Evolutionary conservation across 306 rosid species (phyloP), one percentile per base, ranked within the genome.

Genomic region (Trifolium subterraneum): DNA sequence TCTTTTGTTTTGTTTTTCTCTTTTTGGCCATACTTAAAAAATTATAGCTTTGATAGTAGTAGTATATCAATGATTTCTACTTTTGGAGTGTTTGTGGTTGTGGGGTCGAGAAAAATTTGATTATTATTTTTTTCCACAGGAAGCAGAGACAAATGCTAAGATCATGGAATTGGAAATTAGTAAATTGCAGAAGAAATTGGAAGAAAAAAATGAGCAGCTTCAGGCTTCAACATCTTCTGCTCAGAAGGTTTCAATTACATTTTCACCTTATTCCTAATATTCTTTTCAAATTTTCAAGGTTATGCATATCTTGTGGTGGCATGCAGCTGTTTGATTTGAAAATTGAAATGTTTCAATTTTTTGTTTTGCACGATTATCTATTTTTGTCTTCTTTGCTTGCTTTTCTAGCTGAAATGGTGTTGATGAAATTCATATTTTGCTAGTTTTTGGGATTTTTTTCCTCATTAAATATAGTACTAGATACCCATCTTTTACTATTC

Each of bases 71-170:
- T 75, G 33, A 71, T 82, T 76, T 74, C 12, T 64, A 10, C 82
- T 63, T 77, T 84, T 80, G 77, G 73, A 56, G 47, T 65, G n/a
- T 54, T 71, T 70, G 55, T 38, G 78, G 80, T 62, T 18, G 90
- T 77, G 85, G 88, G 90, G 90, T 77, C 85, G 58, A 45, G 51
- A 12, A n/a, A 39, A 38, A 29, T 65, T 79, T 76, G 31, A 63
- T 68, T 56, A 33, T 64, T 39, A 64, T 71, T 61, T 65, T 68
- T 61, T 51, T 58, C 68, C n/a, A 5, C 83, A 95, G 99, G 96
- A 85, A 76, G 97, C 96, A 66, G 96, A 95, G 86, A 81, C 83
- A 52, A 86, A 84, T 80, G 98, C 96, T 73, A 95, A 86, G 83
- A 78, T 36, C 79, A 87, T 95, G 98, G 96, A 95, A 77, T 78